phyloP scores from a whole-genome alignment of 1,139 yeast species.

The Entelexis paramagnoliae region DNA sequence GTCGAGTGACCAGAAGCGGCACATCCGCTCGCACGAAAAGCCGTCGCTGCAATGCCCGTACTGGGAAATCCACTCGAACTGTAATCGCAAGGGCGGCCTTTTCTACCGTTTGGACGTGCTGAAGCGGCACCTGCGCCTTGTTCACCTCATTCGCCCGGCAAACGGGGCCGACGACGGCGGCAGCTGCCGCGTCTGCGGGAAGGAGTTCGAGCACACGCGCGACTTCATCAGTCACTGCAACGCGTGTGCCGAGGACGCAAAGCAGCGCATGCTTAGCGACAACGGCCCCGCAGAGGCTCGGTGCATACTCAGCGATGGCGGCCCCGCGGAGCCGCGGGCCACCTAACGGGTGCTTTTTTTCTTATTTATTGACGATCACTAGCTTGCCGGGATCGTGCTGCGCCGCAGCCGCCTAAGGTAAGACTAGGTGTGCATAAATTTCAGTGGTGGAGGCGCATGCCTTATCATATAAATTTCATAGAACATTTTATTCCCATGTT shows the following conservation, averaged over 20 bases:
- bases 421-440: background rate
- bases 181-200: conserved; percentile 54
- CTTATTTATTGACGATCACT: conserved; percentile 5
- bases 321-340: background rate
- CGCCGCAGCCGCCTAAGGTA: background rate
- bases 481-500: too few relatives aligned
- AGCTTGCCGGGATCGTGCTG: background rate
- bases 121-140: conserved; percentile 56
- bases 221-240: conserved; percentile 56
- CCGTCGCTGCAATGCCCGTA: conserved; percentile 65
- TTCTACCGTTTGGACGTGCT: conserved; percentile 61
- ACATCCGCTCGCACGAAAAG: conserved; percentile 50
- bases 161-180: conserved; percentile 44
- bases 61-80: conserved; percentile 54
- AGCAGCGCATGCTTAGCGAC: background rate
- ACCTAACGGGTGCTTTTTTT: background rate
- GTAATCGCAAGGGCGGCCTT: conserved; percentile 64
- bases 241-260: conserved; percentile 43
- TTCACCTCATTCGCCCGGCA: conserved; percentile 44
- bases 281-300: background rate
- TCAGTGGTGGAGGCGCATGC: background rate
- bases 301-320: background rate
- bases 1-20: conserved; percentile 57
- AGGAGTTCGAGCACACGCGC: conserved; percentile 47
- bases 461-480: background rate